A percentile compares a stretch with the other conserved stretches of the same genome.
Conservation (phyloP, 2,329 filamentous ascomycete genomes). For the Apiospora phragmitis region DNA sequence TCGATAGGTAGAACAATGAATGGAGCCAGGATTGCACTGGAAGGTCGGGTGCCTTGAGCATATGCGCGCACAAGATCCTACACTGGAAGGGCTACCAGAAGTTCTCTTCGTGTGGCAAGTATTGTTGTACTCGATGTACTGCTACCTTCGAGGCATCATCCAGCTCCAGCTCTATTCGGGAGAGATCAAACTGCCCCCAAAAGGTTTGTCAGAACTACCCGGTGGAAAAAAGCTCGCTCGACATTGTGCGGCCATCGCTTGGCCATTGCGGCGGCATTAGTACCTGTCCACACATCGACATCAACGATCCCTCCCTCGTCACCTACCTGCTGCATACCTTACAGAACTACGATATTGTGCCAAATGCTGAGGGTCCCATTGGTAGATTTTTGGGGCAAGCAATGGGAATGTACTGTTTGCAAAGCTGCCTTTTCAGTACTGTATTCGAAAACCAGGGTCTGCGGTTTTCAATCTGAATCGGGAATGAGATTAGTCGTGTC, state of each 20-base stretch:
- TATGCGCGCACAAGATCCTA: neutral
- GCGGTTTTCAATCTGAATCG: too few relatives aligned
- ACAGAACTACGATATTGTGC: too few relatives aligned
- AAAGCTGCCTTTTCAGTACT: too few relatives aligned
- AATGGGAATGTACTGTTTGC: too few relatives aligned
- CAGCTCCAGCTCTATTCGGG: neutral
- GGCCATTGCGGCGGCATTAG: too few relatives aligned
- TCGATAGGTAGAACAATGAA: too few relatives aligned
- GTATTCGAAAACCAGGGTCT: too few relatives aligned
- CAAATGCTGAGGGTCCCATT: too few relatives aligned
- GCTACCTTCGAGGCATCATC: neutral
- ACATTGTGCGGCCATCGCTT: neutral
- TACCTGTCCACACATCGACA: neutral
- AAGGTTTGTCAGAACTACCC: neutral
- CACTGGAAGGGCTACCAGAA: neutral
- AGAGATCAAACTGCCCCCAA: neutral
- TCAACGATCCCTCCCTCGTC: neutral
- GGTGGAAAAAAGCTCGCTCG: neutral
- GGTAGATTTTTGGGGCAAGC: too few relatives aligned
- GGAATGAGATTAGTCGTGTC: too few relatives aligned
- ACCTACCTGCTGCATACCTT: neutral
- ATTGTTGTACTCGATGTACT: neutral
- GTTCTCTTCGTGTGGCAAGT: neutral
- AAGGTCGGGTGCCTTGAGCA: neutral
- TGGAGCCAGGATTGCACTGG: neutral